These are phyloP conservation scores for Sordaria brevicollis DNA, from an alignment of 495 filamentous ascomycete species.

Conservation along the genomic window DNA sequence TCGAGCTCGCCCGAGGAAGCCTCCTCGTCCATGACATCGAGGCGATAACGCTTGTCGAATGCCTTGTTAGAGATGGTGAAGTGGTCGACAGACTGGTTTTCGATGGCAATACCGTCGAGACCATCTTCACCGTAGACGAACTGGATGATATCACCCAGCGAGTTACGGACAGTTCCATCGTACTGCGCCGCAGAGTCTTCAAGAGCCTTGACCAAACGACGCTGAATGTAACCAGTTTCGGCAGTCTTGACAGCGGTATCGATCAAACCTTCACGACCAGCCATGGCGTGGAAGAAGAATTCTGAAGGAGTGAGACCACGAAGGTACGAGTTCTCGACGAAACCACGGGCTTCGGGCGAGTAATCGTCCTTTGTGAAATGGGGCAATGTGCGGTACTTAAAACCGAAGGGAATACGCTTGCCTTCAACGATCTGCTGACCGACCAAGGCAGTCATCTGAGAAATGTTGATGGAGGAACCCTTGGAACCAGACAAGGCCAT, in stretches of 20 bases:
- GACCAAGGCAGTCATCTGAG: conserved; percentile 96
- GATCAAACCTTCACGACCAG: conserved; percentile 98
- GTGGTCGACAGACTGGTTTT: conserved; percentile 81
- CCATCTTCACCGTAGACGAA: conserved; percentile 98
- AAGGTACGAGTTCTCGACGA: conserved; percentile 98
- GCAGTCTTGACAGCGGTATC: conserved; percentile 99
- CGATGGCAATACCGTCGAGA: conserved; percentile 80
- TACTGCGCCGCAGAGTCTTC: conserved; percentile 98
- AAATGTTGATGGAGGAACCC: conserved; percentile 97
- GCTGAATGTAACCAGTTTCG: conserved; percentile 98
- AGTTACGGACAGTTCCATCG: conserved; percentile 95
- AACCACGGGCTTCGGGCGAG: conserved; percentile 90
- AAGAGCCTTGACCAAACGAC: conserved; percentile 92
- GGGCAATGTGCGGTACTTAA: conserved; percentile 94
- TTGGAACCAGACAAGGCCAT: conserved; percentile 97
- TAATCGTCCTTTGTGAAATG: conserved; percentile 99
- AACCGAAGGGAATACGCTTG: conserved; percentile 98
- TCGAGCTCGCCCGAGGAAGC: conserved; percentile 51
- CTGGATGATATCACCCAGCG: conserved; percentile 91
- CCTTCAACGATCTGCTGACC: conserved; percentile 97
- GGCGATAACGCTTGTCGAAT: conserved; percentile 69
- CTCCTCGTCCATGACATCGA: conserved; percentile 77
- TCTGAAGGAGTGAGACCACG: conserved; percentile 91
- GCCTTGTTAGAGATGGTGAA: conserved; percentile 61
- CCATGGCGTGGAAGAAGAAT: conserved; percentile 99